Percentiles rank a stretch among this genome's conserved stretches.
Conservation (phyloP, 2,329 filamentous ascomycete genomes). For the Curvularia eragrostidis region DNA sequence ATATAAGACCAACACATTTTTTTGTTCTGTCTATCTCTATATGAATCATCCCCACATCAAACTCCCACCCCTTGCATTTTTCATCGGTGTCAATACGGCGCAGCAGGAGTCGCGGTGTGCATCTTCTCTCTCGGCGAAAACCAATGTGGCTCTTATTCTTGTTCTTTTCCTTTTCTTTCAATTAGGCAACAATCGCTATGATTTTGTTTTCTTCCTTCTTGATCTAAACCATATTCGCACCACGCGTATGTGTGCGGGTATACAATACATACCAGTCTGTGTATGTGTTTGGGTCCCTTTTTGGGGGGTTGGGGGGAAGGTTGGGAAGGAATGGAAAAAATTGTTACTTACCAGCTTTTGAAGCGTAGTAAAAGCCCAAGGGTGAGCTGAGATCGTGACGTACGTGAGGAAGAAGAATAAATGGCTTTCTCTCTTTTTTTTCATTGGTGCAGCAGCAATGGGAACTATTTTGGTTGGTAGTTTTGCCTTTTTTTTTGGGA, state of each 20-base stretch:
- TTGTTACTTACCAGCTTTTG: too few species aligned
- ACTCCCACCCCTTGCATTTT: constrained; percentile 14
- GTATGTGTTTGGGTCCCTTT: too few species aligned
- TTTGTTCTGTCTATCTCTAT: neutral
- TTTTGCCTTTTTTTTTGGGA: neutral
- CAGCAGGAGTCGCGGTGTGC: constrained; percentile 6
- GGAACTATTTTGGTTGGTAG: neutral
- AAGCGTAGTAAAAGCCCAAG: too few species aligned
- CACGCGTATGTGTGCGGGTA: neutral
- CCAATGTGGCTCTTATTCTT: too few species aligned
- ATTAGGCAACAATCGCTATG: constrained; percentile 18
- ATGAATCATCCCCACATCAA: constrained; percentile 1
- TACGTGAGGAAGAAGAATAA: neutral
- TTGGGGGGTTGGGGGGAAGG: neutral
- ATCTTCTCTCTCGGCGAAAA: constrained; percentile 15
- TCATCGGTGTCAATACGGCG: constrained; percentile 24
- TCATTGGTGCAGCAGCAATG: too few species aligned
- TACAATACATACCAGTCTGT: neutral
- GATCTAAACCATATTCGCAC: constrained; percentile 7
- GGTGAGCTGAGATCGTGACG: neutral
- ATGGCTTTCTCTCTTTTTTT: too few species aligned
- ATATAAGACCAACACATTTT: neutral
- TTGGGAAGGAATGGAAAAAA: too few species aligned
- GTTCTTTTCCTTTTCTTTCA: constrained; percentile 5
- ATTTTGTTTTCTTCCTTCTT: neutral